Evolutionary conservation across 768 basidiomycete species (phyloP), one percentile per base, ranked within the genome.

Genomic region (Hypsizygus marmoreus): DNA sequence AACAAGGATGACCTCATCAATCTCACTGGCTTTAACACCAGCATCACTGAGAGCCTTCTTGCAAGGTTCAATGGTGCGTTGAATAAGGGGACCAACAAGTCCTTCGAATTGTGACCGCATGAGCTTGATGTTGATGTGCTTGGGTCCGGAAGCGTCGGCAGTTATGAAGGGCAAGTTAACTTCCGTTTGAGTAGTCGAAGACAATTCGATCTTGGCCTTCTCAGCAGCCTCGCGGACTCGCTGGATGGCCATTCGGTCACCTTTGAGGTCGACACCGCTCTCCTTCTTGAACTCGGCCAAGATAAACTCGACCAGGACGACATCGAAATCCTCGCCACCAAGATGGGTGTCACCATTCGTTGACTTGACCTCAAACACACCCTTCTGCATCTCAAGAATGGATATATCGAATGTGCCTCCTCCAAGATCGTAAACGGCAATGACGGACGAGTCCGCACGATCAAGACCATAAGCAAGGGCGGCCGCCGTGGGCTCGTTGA

Each of bases 341-440:
- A 99, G 82, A 65, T 99, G 97, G 12, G 97, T 98, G 69, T 99
- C 95, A 65, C 97, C 97, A 63, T 97, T 97, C 44, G 97, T 99
- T 0, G 97, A 97, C 76, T 98, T 99, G 65, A 99, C 97, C 70
- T 98, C 97, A 68, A 98, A 99, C 8, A 99, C 95, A 59, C 95
- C 97, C 70, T 97, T 95, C 70, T 97, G 93, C 93, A 98, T 98
- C 73, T 97, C 95, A 45, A 99, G 77, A 56, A 99, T 95, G 22
- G 97, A 99, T 62, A 99, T 93, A 92, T 98, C 95, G 68, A 98
- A 98, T 17, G 95, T 97, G 45, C 95, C 95, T 59, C 95, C 95
- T 57, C 95, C 95, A 24, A 98, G 80, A 77, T 99, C 97, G 66
- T 98, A 99, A 47, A 99, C 97, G 32, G 97, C 97, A 57, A 99